Evolutionary conservation across 345 rosid genomes (phyloP).

Genomic region (Heritiera littoralis): DNA sequence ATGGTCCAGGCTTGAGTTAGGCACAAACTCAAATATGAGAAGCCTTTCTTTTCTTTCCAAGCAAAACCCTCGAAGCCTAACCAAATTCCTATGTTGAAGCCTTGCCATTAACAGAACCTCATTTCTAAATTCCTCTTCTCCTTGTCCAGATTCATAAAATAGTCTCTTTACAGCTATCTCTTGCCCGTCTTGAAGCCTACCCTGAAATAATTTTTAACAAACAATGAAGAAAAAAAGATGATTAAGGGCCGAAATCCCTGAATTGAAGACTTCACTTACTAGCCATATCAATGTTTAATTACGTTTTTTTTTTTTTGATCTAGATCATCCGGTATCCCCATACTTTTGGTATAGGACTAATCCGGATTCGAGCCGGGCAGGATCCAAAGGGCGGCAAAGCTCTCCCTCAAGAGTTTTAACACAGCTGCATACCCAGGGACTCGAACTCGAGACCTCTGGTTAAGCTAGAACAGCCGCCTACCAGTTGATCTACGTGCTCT

Average conservation of each 20-base stretch:
- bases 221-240: neutral
- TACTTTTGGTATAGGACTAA: too few species aligned
- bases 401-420: too few species aligned
- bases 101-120: slow-evolving; percentile 36
- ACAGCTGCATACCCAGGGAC: too few species aligned
- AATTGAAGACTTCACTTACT: neutral
- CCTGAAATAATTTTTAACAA: neutral
- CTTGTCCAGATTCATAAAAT: slow-evolving; percentile 19
- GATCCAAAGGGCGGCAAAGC: too few species aligned
- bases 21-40: slow-evolving; percentile 38
- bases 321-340: too few species aligned
- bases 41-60: slow-evolving; percentile 33
- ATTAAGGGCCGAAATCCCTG: too few species aligned
- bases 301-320: too few species aligned
- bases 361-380: too few species aligned
- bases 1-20: slow-evolving; percentile 36
- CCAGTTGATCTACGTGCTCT: too few species aligned
- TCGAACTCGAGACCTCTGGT: too few species aligned
- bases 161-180: slow-evolving; percentile 22
- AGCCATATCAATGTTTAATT: neutral
- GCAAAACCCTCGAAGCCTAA: slow-evolving; percentile 37
- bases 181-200: slow-evolving; percentile 3
- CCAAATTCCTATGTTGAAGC: slow-evolving; percentile 46
- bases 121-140: slow-evolving; percentile 41
- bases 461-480: too few species aligned